Evolutionary conservation across 2,329 filamentous ascomycete genomes (phyloP), one percentile per base, ranked within the genome.

Genomic region (Cladosporium sp.): DNA sequence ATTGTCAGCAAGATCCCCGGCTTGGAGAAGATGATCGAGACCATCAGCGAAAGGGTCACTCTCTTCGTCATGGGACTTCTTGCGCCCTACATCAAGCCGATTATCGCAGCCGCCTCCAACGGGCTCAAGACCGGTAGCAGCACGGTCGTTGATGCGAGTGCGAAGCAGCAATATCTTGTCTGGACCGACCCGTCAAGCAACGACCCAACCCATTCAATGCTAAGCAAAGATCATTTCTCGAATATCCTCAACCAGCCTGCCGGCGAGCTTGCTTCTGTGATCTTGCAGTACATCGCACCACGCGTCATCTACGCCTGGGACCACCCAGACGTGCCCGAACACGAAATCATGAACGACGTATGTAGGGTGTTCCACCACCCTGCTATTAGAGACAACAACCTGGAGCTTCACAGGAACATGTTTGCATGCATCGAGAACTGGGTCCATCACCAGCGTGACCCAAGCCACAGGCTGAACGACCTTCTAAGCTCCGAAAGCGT

Each of bases 281-380:
- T 97, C 66, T 80, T 98, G 28, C 88, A 96, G 81, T 98, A 96
- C 72, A 87, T 91, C 35, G 91, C 93, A 1, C 94, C 94, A 1
- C 91, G 94, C 37, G 81, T 98, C 57, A 84, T 99, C 23, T 96
- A 94, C 75, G 94, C 93, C 3, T 98, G 93, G 92, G 91, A 98
- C 69, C 91, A 98, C 75, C 86, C 90, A 2, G 88, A 89, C 52
- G 88, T 97, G 0, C 87, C 92, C 0, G 89, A 95, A 4, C 86
- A 96, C 44, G 91, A 96, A 77, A 90, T 98, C 0, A 83, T 93
- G 68, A 83, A 91, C 68, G 94, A 98, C 71, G 87, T 96, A 49
- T 81, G 93, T 56, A 86, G 87, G 28, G 88, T 92, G 12, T 96
- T 98, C 81, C 95, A 99, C 77, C 95, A 99, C 75, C 95, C 95